Conservation (phyloP, 768 basidiomycete species). For the Tylopilus vinaceipallidus region DNA sequence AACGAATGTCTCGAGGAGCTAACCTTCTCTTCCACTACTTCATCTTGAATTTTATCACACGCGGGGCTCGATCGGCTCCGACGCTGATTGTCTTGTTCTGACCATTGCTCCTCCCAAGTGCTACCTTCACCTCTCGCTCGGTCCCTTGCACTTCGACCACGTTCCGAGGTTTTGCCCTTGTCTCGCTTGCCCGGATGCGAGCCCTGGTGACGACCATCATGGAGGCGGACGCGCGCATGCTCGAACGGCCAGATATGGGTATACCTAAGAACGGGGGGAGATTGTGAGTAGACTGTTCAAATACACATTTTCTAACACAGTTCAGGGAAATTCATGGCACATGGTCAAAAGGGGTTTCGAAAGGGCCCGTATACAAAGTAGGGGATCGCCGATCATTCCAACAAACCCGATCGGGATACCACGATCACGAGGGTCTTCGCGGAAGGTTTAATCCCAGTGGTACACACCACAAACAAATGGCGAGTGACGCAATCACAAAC, state of each 20-base stretch:
- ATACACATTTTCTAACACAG: background rate
- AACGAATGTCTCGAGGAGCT: slow-evolving; percentile 7
- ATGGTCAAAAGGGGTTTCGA: background rate
- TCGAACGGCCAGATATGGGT: slow-evolving; percentile 98
- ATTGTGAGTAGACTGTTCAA: slow-evolving; percentile 5
- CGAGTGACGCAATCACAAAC: background rate
- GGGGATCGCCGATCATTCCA: slow-evolving; percentile 2
- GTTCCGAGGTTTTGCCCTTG: slow-evolving; percentile 18
- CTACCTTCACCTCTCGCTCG: slow-evolving; percentile 3
- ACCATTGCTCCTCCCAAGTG: slow-evolving; percentile 1
- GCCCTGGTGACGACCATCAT: slow-evolving; percentile 35
- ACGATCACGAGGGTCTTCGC: background rate
- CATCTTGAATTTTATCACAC: background rate
- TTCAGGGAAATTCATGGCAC: background rate
- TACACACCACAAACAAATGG: background rate
- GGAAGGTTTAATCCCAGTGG: background rate
- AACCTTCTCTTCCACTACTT: background rate
- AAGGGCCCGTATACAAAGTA: background rate
- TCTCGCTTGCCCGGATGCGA: slow-evolving; percentile 27
- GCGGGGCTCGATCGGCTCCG: slow-evolving; percentile 24
- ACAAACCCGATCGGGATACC: background rate
- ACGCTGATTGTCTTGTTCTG: slow-evolving; percentile 9
- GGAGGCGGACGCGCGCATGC: slow-evolving; percentile 83
- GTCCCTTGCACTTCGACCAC: slow-evolving; percentile 13
- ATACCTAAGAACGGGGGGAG: slow-evolving; percentile 51